Conservation (phyloP, 2,329 filamentous ascomycete species). For the Nothophoma quercina region DNA sequence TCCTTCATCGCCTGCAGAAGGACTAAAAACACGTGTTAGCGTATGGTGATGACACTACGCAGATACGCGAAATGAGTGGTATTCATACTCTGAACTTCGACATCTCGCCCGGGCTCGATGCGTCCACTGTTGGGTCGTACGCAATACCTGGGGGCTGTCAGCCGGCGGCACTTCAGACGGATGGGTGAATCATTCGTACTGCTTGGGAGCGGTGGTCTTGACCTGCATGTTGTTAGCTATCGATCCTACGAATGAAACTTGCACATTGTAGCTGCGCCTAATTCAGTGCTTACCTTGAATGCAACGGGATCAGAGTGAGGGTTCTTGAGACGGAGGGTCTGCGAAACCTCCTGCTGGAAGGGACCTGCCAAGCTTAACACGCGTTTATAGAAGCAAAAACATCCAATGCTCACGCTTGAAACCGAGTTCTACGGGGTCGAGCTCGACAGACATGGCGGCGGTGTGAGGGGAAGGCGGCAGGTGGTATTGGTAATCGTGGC, state of each 20-base stretch:
- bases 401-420: slow-evolving; percentile 78
- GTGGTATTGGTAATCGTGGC: slow-evolving; percentile 42
- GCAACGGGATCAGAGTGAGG: slow-evolving; percentile 65
- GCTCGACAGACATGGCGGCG: slow-evolving; percentile 86
- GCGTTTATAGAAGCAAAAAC: not conserved
- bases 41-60: slow-evolving; percentile 21
- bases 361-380: slow-evolving; percentile 58
- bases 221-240: slow-evolving; percentile 66
- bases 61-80: slow-evolving; percentile 13
- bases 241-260: not conserved
- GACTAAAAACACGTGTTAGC: slow-evolving; percentile 63
- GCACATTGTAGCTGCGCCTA: not conserved
- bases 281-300: slow-evolving; percentile 64
- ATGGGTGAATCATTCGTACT: slow-evolving; percentile 68
- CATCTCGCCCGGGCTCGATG: slow-evolving; percentile 87
- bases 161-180: slow-evolving; percentile 22
- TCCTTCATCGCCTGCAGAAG: slow-evolving; percentile 98
- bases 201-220: slow-evolving; percentile 98
- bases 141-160: slow-evolving; percentile 76
- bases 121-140: slow-evolving; percentile 96
- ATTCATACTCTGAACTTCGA: slow-evolving; percentile 86
- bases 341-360: slow-evolving; percentile 70
- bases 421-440: slow-evolving; percentile 88
- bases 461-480: slow-evolving; percentile 25
- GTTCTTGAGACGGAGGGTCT: slow-evolving; percentile 67